phyloP scores from a whole-genome alignment of 495 filamentous ascomycete species.

The Podospora tetraspora region DNA sequence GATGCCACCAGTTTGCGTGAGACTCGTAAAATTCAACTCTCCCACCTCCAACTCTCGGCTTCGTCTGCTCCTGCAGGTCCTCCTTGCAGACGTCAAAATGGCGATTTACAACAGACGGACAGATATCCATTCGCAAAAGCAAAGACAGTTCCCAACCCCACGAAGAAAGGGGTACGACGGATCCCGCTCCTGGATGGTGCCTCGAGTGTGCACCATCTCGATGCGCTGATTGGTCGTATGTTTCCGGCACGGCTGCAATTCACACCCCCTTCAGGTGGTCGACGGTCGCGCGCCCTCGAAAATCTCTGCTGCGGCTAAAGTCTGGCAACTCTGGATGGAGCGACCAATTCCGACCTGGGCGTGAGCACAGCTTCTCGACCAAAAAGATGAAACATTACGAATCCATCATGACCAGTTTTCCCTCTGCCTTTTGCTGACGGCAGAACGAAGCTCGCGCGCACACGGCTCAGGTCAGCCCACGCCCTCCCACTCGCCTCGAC shows the following conservation, averaged over 20 bases:
- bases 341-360: neutral
- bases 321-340: neutral
- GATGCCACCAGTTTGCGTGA: neutral
- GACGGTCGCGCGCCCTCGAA: neutral
- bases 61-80: neutral
- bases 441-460: neutral
- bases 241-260: neutral
- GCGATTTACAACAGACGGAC: neutral
- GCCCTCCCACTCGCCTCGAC: no score
- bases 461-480: neutral
- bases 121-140: neutral
- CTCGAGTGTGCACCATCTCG: conserved; percentile 1
- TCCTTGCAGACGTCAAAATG: neutral
- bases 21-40: neutral
- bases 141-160: neutral
- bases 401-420: neutral
- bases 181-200: conserved; percentile 8
- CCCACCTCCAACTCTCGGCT: neutral
- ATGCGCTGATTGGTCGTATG: conserved; percentile 4
- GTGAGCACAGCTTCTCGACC: neutral
- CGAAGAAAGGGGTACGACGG: neutral
- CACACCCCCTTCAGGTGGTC: neutral
- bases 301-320: conserved; percentile 19
- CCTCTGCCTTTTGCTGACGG: neutral
- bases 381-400: conserved; percentile 6